These are phyloP conservation scores for Stentor coeruleus DNA, from an alignment of 73 alveolate genomes.

Conservation along the genomic window DNA sequence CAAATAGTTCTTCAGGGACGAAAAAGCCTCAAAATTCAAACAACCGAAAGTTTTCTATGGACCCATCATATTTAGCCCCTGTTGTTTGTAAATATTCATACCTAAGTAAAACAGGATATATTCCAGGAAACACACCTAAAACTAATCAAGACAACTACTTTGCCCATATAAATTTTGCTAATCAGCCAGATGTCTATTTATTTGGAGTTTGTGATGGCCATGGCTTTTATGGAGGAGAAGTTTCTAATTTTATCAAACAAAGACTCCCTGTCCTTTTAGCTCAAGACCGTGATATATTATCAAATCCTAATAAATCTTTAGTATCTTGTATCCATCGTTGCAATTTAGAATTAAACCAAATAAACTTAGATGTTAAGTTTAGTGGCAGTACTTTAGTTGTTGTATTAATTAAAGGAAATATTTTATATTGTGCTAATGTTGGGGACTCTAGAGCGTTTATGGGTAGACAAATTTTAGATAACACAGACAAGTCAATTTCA, in stretches of 20 bases:
- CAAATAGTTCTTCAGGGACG: neutral
- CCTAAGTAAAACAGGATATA: conserved; percentile 38
- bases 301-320: neutral
- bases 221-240: conserved; percentile 80
- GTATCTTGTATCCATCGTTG: neutral
- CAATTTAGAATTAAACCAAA: neutral
- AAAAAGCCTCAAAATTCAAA: neutral
- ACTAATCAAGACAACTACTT: conserved; percentile 50
- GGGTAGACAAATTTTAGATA: conserved; percentile 26
- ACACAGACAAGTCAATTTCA: neutral
- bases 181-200: conserved; percentile 35
- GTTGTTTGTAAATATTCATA: conserved; percentile 35
- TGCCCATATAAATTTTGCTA: conserved; percentile 34
- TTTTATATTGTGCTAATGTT: conserved; percentile 51
- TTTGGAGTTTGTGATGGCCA: conserved; percentile 78
- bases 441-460: conserved; percentile 58
- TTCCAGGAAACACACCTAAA: conserved; percentile 46
- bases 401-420: neutral
- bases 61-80: neutral
- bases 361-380: neutral
- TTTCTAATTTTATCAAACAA: conserved; percentile 45
- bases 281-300: neutral
- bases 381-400: conserved; percentile 4
- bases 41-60: neutral
- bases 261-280: conserved; percentile 27